These are phyloP conservation scores for Eleusine coracana DNA, from an alignment of 176 grass and related monocot genomes.

Conservation along the genomic window DNA sequence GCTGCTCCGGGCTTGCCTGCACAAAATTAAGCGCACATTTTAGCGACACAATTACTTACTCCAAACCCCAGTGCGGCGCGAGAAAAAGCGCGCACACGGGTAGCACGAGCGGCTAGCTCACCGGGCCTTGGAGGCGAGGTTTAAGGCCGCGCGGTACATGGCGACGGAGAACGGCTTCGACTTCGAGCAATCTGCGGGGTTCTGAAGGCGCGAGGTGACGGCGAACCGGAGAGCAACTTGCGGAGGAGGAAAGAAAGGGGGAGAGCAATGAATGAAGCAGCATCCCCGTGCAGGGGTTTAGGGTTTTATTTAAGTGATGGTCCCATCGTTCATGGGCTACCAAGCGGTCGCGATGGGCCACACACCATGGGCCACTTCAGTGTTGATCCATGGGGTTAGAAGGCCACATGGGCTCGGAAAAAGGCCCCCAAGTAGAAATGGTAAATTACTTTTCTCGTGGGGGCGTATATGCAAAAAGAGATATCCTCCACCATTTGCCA, in stretches of 20 bases:
- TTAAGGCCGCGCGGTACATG: conserved; percentile 75
- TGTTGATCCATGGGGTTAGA: background rate
- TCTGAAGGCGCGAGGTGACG: conserved; percentile 4
- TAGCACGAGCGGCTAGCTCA: conserved; percentile 21
- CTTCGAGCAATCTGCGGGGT: background rate
- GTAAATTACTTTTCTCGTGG: background rate
- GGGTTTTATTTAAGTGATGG: conserved; percentile 52
- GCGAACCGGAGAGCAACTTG: conserved; percentile 15
- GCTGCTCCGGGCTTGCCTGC: conserved; percentile 62
- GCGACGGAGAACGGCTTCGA: background rate
- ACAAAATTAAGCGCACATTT: conserved; percentile 24
- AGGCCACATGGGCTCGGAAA: background rate
- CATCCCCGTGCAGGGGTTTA: conserved; percentile 41
- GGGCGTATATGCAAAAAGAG: conserved; percentile 34
- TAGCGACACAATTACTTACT: conserved; percentile 15
- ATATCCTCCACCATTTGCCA: conserved; percentile 3
- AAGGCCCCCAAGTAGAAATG: background rate
- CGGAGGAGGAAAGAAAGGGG: conserved; percentile 7
- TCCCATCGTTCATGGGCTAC: background rate
- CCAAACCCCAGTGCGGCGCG: conserved; percentile 2
- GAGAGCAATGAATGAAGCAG: conserved; percentile 5
- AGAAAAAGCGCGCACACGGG: background rate
- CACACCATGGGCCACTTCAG: background rate
- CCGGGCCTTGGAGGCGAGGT: conserved; percentile 77
- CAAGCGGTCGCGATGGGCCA: background rate